Base-by-base conservation (phyloP, 495 filamentous ascomycete genomes). In the Lichina pygmaea region DNA sequence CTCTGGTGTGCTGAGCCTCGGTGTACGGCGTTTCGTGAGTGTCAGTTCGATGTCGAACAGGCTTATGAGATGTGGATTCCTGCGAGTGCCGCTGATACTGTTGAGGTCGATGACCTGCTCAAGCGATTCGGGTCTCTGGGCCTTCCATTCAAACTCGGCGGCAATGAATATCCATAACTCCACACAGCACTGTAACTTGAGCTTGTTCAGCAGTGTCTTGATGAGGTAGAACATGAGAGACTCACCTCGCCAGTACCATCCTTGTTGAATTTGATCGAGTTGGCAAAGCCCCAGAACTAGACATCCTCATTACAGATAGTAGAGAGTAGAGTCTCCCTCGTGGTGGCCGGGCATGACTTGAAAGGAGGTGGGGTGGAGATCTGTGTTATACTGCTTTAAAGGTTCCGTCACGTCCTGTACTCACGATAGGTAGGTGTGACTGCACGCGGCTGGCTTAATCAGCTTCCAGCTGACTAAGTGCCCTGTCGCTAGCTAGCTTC, bases 201-300 rank as follows among this genome's bases (percentile, higher is more conserved):
- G 42, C 31, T 33, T 41, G 46, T 47, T 54, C 40, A 56, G 43
- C 13, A 15, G 48, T 36, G 30, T 16, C 32, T 11, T 39, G 17
- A 49, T 36, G 42, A 37, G 44, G n/a, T 30, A 44, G 8, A 6
- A 10, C 44, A 42, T 32, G 40, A 12, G n/a, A n/a, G 38, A 49
- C 48, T 34, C 34, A 56, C 55, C 52, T 57, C 50, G 43, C 55
- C 55, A 46, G 55, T 56, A 37, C 55, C 50, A 36, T 57, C 50
- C 8, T 46, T 43, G 33, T 56, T 56, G 43, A 57, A 57, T 52
- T 39, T 54, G 16, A 57, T 56, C 32, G n/a, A n/a, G n/a, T 54
- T 48, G 5, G 39, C 33, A 42, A 37, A 39, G 33, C 48, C 34
- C 34, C 45, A 56, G 42, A 43, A 43, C 54, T 49, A 56, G 34